Base-by-base conservation (phyloP, 768 basidiomycete genomes). In the Pisolithus albus region DNA sequence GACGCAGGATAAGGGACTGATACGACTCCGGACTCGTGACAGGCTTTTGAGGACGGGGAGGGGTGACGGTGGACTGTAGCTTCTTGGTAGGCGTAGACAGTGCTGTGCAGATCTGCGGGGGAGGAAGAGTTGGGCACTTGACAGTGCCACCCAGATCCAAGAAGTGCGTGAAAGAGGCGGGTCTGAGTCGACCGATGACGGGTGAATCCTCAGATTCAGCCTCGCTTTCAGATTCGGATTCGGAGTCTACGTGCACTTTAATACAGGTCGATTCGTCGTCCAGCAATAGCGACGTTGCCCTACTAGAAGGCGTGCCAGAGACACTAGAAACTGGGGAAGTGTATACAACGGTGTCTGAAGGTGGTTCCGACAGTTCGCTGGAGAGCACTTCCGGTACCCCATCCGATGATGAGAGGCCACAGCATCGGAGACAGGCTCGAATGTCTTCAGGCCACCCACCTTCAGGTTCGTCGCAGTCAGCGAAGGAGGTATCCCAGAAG, bases 401-500 rank as follows among this genome's bases (percentile, higher is more conserved):
- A 5, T 53, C 41, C 5, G 36, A 37, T 42, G 57, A 48, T 42
- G 57, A 48, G 8, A 28, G n/a, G n/a, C 34, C 40, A 23, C 24
- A 50, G 44, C 47, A 59, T 9, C 51, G 45, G 16, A 77, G 58
- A 50, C 73, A 74, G 15, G 62, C 57, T 21, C 56, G 61, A 19
- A 85, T 70, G 38, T 71, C 66, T 26, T 69, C 66, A 0, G 83
- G 76, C 84, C 84, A 89, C 5, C 78, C 81, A 2, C 59, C 61
- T 13, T 61, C 53, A 0, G 84, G 82, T 21, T 70, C 65, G 3
- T 69, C 55, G 21, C 71, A 34, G 1, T 63, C 48, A 10, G 70
- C 70, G 54, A 74, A 86, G 2, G 72, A 71, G 1, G 69, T 57
- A 15, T 72, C 62, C 88, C 88, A 89, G 61, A 84, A 84, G 30